Percentiles rank a stretch among this genome's conserved stretches.
phyloP scores from a whole-genome alignment of 164 flowering plant genomes.

The Annona squamosa region DNA sequence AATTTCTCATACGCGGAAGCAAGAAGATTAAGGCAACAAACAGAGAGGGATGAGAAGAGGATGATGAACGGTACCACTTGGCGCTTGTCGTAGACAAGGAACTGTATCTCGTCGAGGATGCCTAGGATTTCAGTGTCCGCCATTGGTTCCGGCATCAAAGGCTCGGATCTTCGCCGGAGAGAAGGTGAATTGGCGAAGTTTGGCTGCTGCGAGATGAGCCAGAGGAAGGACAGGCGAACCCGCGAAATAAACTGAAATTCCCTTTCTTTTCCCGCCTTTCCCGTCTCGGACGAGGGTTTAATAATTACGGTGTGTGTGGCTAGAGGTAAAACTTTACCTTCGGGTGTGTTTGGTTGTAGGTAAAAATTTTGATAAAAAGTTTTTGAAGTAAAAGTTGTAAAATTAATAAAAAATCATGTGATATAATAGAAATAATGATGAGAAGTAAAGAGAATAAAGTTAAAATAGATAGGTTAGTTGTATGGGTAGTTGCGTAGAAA shows the following conservation, averaged over 20 bases:
- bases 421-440: no score
- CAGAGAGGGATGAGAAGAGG: background rate
- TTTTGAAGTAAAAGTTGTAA: no score
- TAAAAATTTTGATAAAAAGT: no score
- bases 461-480: no score
- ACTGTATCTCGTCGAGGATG: constrained; percentile 22
- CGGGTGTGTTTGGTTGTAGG: no score
- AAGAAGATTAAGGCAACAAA: background rate
- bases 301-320: no score
- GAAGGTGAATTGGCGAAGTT: background rate
- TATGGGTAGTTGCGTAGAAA: no score
- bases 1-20: background rate
- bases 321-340: no score
- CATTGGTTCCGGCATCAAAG: constrained; percentile 10
- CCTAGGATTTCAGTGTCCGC: constrained; percentile 15
- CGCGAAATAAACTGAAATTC: background rate
- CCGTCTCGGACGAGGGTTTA: background rate
- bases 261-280: constrained; percentile 22
- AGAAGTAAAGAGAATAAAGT: no score
- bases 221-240: background rate
- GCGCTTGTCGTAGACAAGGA: constrained; percentile 27
- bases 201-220: background rate
- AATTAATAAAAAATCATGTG: no score
- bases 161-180: constrained; percentile 1
- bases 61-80: constrained; percentile 23